These are phyloP conservation scores for Daldinia loculata DNA, from an alignment of 495 filamentous ascomycete genomes.

Conservation along the genomic window DNA sequence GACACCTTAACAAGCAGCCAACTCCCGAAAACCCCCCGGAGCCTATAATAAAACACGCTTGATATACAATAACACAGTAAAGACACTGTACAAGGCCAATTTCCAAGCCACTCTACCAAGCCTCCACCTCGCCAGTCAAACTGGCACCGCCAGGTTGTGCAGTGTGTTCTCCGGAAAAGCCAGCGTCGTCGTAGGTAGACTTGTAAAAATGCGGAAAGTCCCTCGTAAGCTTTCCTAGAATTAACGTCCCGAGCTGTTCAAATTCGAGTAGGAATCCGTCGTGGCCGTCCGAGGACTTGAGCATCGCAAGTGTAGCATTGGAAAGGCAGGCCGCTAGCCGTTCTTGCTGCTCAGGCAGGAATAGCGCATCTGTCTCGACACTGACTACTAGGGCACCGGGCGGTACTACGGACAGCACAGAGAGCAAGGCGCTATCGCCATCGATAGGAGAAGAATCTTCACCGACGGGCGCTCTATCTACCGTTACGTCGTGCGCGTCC, in stretches of 20 bases:
- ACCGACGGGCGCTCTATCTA: slow-evolving; percentile 21
- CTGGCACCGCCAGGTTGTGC: slow-evolving; percentile 33
- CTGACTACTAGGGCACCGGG: slow-evolving; percentile 47
- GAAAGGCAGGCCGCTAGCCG: slow-evolving; percentile 44
- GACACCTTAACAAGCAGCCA: not conserved
- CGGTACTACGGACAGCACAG: slow-evolving; percentile 36
- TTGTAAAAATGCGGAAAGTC: slow-evolving; percentile 44
- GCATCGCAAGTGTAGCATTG: slow-evolving; percentile 41
- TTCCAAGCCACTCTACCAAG: slow-evolving; percentile 19
- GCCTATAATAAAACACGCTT: slow-evolving; percentile 17
- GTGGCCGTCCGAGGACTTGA: slow-evolving; percentile 47
- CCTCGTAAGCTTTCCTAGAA: slow-evolving; percentile 39
- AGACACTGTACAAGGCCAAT: not conserved
- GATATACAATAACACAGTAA: slow-evolving; percentile 15
- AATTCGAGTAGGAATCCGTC: slow-evolving; percentile 53
- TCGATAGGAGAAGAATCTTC: not conserved
- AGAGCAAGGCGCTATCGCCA: slow-evolving; percentile 24
- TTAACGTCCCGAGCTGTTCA: slow-evolving; percentile 41
- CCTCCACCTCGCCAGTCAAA: slow-evolving; percentile 37
- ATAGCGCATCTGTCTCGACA: slow-evolving; percentile 49
- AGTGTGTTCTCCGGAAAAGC: slow-evolving; percentile 17
- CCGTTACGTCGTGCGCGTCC: slow-evolving; percentile 51
- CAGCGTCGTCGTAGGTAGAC: slow-evolving; percentile 5
- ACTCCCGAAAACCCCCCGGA: slow-evolving; percentile 8
- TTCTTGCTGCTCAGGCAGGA: slow-evolving; percentile 47